Base-by-base conservation (phyloP, 2,329 filamentous ascomycete species). In the Exserohilum turcica region DNA sequence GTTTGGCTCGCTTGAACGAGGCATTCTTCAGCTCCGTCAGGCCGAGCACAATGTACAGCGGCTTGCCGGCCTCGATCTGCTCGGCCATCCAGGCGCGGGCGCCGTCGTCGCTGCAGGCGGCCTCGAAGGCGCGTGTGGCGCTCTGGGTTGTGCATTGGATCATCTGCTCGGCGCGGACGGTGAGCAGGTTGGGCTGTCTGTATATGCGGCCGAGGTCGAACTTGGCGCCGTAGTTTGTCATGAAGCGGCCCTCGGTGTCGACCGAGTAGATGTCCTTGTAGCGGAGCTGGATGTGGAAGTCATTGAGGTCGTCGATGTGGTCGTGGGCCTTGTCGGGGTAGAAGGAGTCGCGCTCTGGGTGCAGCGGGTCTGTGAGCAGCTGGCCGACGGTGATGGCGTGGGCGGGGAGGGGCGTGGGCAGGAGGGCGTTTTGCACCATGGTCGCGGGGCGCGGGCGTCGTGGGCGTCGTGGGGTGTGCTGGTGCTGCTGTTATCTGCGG, bases 21-120 rank as follows among this genome's bases (percentile, higher is more conserved):
- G 71, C 72, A 36, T 73, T 73, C 61, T 74, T 73, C 29, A 74
- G 64, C 63, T 74, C 72, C 6, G 72, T 74, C n/a, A 72, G 47
- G 12, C 72, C 72, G 5, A 74, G 60, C 12, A 74, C 63, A 15
- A 74, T 65, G 56, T 72, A 74, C 28, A 73, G 63, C 4, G 69
- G 64, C 52, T 71, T 64, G 21, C 61, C 64, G 8, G 65, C 63
- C 52, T 65, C 62, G 13, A 66, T 63, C 13, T 67, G 56, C 15
- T 68, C 56, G 21, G 59, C 56, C 32, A 74, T 70, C 72, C 72
- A 74, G 15, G 57, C 46, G 40, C 67, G 57, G 5, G 71, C 70
- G 32, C 73, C 70, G 6, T 66, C 60, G 53, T 74, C 72, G 49
- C 64, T 61, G 59, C 65, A 68, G 1, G 73, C 72, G 13, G 68